phyloP scores from a whole-genome alignment of 2,329 filamentous ascomycete species.

The Venturiaceae sp. region DNA sequence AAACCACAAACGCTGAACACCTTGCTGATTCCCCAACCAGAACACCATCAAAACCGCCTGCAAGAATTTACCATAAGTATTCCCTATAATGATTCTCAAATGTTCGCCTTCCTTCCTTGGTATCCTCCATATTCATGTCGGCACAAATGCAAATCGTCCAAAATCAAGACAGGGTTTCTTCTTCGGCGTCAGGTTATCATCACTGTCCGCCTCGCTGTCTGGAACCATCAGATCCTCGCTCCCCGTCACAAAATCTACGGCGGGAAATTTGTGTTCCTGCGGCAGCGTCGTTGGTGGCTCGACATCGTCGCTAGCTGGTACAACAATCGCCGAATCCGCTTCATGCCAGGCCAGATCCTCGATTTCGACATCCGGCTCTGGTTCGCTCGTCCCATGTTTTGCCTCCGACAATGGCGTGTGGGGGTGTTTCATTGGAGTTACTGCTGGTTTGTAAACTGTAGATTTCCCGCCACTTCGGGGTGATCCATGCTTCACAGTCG shows the following conservation, averaged over 20 bases:
- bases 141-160: constrained; percentile 7
- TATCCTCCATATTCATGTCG: not conserved
- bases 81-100: not conserved
- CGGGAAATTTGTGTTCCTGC: not conserved
- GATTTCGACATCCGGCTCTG: not conserved
- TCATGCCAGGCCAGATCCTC: not conserved
- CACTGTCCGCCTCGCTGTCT: constrained; percentile 7
- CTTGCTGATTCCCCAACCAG: not conserved
- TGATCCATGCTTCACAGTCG: not conserved
- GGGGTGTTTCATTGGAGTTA: not conserved
- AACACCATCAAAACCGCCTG: not conserved
- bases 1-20: not conserved
- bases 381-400: not conserved
- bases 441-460: not conserved
- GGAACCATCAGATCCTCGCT: constrained; percentile 9
- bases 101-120: not conserved
- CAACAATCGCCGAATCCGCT: constrained; percentile 1
- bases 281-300: not conserved
- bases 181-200: not conserved
- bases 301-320: constrained; percentile 8
- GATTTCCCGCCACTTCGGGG: not conserved
- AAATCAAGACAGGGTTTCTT: constrained; percentile 1
- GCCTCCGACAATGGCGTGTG: not conserved
- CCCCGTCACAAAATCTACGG: not conserved
- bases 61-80: not conserved